Conservation (phyloP, 306 rosid species). For the Nissolia schottii region DNA sequence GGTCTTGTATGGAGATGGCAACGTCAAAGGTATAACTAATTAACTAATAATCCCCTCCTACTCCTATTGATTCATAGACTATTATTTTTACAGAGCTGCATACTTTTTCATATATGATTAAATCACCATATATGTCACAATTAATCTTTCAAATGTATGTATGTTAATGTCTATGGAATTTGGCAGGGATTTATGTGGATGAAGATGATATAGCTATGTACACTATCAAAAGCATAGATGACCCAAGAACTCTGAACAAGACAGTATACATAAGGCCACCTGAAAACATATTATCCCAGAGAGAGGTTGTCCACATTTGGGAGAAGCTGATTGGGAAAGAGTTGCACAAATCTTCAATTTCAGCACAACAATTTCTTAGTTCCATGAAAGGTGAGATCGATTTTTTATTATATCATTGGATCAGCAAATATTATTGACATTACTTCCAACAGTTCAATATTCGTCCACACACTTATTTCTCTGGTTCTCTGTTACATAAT, state of each 20-base stretch:
- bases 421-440: not conserved
- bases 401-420: not conserved
- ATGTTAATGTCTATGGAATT: not conserved
- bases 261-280: constrained; percentile 68
- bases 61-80: not conserved
- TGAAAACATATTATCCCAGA: constrained; percentile 51
- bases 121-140: too few relatives aligned
- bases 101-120: too few relatives aligned
- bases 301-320: constrained; percentile 62
- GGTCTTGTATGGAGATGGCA: constrained; percentile 59
- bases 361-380: constrained; percentile 41
- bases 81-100: too few relatives aligned
- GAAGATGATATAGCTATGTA: constrained; percentile 78
- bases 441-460: not conserved
- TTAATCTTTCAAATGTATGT: not conserved
- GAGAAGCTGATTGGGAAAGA: constrained; percentile 53
- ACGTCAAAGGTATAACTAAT: constrained; percentile 53
- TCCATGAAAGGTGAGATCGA: constrained; percentile 43
- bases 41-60: not conserved
- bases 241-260: constrained; percentile 60
- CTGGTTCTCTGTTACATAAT: not conserved
- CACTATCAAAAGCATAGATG: constrained; percentile 55
- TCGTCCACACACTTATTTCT: not conserved
- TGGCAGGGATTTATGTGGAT: constrained; percentile 56
- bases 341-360: constrained; percentile 43